Evolutionary conservation across 495 filamentous ascomycete species (phyloP).

Genomic region (Filosporella fistucella): DNA sequence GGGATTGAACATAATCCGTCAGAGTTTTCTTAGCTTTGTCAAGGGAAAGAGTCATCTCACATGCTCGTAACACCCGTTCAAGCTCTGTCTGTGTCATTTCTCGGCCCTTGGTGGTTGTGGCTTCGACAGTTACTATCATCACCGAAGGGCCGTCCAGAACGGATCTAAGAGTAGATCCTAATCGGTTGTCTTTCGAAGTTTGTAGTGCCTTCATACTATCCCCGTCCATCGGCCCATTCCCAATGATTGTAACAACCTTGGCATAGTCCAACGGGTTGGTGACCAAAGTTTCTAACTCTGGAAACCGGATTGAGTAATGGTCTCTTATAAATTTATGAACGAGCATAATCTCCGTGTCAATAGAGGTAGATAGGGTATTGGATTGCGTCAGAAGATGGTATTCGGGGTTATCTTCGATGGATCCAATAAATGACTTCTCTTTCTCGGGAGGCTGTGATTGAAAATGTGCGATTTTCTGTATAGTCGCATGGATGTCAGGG

Average conservation of each 20-base stretch:
- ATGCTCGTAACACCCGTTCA: slow-evolving; percentile 68
- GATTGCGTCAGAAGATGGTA: slow-evolving; percentile 79
- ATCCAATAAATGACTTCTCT: slow-evolving; percentile 59
- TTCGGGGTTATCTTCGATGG: slow-evolving; percentile 81
- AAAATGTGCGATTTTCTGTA: slow-evolving; percentile 73
- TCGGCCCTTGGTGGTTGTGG: slow-evolving; percentile 79
- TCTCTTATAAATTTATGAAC: slow-evolving; percentile 95
- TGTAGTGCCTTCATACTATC: slow-evolving; percentile 71
- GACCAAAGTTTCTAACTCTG: slow-evolving; percentile 92
- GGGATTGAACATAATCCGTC: slow-evolving; percentile 93
- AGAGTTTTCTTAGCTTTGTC: slow-evolving; percentile 83
- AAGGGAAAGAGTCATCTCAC: slow-evolving; percentile 80
- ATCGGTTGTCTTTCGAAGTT: slow-evolving; percentile 67
- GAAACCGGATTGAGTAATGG: slow-evolving; percentile 91
- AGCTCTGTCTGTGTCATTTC: slow-evolving; percentile 73
- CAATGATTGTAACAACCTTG: slow-evolving; percentile 88
- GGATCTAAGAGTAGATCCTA: slow-evolving; percentile 67
- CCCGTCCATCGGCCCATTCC: slow-evolving; percentile 87
- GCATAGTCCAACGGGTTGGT: slow-evolving; percentile 92
- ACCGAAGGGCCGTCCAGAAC: slow-evolving; percentile 83
- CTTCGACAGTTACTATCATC: slow-evolving; percentile 96
- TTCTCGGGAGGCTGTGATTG: slow-evolving; percentile 63
- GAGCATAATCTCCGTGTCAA: slow-evolving; percentile 85
- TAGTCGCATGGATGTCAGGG: slow-evolving; percentile 51
- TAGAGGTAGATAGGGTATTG: slow-evolving; percentile 80